A percentile compares a stretch with the other conserved stretches of the same genome.
These are phyloP conservation scores for Arthrobotrys conoides DNA, from an alignment of 2,329 filamentous ascomycete species.

Conservation along the genomic window DNA sequence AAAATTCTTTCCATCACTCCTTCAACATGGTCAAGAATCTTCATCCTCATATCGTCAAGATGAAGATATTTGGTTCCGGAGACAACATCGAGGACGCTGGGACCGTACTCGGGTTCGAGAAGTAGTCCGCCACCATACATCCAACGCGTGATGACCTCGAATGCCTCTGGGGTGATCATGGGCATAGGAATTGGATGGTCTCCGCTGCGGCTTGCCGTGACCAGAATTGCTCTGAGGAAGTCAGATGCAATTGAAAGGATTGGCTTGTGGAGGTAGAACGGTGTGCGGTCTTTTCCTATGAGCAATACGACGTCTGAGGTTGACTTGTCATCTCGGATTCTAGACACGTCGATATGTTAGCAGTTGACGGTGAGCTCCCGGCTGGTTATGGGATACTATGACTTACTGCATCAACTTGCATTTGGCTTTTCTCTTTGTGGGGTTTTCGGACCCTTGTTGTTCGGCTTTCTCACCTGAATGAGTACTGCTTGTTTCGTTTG, in stretches of 20 bases:
- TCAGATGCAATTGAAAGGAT: not conserved
- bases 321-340: not conserved
- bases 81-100: not conserved
- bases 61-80: not conserved
- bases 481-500: too few species aligned
- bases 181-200: not conserved
- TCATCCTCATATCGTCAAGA: not conserved
- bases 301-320: not conserved
- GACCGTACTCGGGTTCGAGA: not conserved
- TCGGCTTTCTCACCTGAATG: too few species aligned
- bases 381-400: not conserved
- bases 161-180: slow-evolving; percentile 3
- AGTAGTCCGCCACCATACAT: slow-evolving; percentile 18
- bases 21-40: not conserved
- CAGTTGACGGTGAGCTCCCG: not conserved
- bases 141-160: slow-evolving; percentile 9
- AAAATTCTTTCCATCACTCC: not conserved
- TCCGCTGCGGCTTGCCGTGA: not conserved
- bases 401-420: not conserved
- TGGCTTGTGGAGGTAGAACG: not conserved
- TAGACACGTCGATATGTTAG: not conserved
- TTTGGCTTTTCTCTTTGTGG: too few species aligned
- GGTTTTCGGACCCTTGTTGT: too few species aligned
- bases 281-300: not conserved
- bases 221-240: not conserved